Percentiles rank a stretch among this genome's conserved stretches.
These are phyloP conservation scores for Verticillium zaregamsianum DNA, from an alignment of 2,329 filamentous ascomycete species.

Conservation along the genomic window DNA sequence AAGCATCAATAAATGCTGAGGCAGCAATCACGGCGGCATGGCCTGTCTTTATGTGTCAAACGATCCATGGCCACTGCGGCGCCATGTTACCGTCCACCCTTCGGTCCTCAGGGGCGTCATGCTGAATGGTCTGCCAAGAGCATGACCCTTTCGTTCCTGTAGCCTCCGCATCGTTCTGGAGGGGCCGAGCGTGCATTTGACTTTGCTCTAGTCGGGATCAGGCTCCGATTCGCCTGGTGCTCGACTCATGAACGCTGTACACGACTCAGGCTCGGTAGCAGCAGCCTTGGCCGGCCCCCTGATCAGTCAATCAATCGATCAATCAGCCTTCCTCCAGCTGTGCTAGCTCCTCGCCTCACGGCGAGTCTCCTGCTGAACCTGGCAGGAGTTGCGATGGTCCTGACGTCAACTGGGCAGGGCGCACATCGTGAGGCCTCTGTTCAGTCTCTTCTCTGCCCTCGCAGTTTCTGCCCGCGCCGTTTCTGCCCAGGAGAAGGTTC, in stretches of 20 bases:
- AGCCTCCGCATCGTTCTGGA: background rate
- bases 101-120: background rate
- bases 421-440: background rate
- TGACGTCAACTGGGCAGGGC: background rate
- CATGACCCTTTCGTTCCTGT: background rate
- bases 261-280: background rate
- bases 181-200: background rate
- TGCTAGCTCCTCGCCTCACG: background rate
- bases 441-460: too few species aligned
- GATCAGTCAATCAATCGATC: background rate
- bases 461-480: background rate
- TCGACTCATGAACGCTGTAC: background rate
- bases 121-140: background rate
- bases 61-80: background rate
- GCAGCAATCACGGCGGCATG: background rate
- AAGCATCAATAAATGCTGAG: background rate
- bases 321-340: background rate
- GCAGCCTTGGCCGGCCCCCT: background rate
- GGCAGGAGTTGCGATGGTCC: background rate
- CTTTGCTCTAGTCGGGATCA: background rate
- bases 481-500: background rate
- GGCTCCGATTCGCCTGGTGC: background rate
- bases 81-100: background rate
- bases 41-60: background rate
- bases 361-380: background rate